Evolutionary conservation across 2,329 filamentous ascomycete species (phyloP).

Genomic region (Trichoderma atroviride): DNA sequence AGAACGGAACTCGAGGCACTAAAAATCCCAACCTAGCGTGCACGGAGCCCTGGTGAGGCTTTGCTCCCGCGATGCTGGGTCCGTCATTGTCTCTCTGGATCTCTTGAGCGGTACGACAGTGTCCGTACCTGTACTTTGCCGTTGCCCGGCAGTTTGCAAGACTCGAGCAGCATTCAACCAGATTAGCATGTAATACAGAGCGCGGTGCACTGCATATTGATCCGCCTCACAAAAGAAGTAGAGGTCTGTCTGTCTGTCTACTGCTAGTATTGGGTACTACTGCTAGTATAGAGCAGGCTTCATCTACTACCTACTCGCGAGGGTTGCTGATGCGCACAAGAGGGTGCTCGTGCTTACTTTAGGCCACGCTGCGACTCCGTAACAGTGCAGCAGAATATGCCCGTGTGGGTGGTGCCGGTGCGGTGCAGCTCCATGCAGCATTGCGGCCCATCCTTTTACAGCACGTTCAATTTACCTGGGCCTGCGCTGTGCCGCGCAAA

Average conservation of each 20-base stretch:
- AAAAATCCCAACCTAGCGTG: neutral
- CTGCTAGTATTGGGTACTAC: neutral
- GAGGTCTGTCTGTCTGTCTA: too few relatives aligned
- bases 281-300: too few relatives aligned
- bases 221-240: neutral
- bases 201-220: neutral
- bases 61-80: neutral
- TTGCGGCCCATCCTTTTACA: neutral
- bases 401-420: constrained; percentile 21
- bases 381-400: constrained; percentile 2
- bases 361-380: neutral
- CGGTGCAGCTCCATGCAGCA: neutral
- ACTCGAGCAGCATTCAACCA: too few relatives aligned
- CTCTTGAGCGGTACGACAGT: neutral
- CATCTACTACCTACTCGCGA: neutral
- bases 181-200: neutral
- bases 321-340: neutral
- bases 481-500: neutral
- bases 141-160: too few relatives aligned
- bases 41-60: neutral
- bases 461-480: neutral
- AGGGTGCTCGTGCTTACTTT: neutral
- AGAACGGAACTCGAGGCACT: neutral
- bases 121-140: neutral
- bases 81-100: neutral